These are phyloP conservation scores for Colletotrichum eremochloae DNA, from an alignment of 2,329 filamentous ascomycete species.

Conservation along the genomic window DNA sequence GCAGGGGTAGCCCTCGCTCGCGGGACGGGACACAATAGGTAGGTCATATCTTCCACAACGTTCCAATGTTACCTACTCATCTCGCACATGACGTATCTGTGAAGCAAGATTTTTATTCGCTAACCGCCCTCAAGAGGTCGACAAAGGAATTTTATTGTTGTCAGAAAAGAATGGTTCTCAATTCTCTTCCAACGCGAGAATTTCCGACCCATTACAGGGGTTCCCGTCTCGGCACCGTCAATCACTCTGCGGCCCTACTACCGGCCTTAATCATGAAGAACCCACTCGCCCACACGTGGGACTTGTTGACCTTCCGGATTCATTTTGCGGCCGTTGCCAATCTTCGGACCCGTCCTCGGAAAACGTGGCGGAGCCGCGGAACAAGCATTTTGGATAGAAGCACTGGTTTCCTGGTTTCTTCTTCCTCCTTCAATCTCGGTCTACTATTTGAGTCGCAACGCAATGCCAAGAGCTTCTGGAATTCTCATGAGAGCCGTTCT, in stretches of 20 bases:
- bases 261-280: not conserved
- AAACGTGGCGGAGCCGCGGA: conserved; percentile 28
- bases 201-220: conserved; percentile 18
- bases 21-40: conserved; percentile 12
- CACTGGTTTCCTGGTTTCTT: not conserved
- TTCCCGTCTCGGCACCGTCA: not conserved
- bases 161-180: not conserved
- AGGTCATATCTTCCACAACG: conserved; percentile 21
- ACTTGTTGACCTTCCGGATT: conserved; percentile 5
- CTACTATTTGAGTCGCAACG: conserved; percentile 4
- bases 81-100: conserved; percentile 16
- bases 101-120: conserved; percentile 28
- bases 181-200: conserved; percentile 29
- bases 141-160: not conserved
- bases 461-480: conserved; percentile 19
- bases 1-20: conserved; percentile 24
- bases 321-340: conserved; percentile 28
- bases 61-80: conserved; percentile 30
- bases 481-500: conserved; percentile 12
- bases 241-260: not conserved
- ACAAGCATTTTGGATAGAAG: not conserved
- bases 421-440: not conserved
- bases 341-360: not conserved
- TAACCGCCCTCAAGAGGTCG: not conserved
- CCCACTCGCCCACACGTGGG: not conserved